Conservation (phyloP, 306 rosid species). For the Pterocarpus santalinus region DNA sequence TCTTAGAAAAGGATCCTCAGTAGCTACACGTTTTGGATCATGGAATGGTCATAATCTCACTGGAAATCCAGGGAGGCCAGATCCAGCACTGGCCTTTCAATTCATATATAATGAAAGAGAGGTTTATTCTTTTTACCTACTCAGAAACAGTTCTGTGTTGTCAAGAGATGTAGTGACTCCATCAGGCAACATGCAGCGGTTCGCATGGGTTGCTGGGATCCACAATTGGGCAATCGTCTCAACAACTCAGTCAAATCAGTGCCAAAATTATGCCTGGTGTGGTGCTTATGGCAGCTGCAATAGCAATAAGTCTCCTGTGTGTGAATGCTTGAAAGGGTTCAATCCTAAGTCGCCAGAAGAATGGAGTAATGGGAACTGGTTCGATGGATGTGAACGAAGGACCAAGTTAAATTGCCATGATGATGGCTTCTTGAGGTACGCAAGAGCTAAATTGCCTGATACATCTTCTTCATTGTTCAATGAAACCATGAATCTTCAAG, state of each 20-base stretch:
- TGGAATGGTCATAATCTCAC: constrained; percentile 21
- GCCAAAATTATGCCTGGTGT: too few species aligned
- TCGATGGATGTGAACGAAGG: constrained; percentile 8
- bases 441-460: constrained; percentile 32
- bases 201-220: neutral
- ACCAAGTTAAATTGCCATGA: constrained; percentile 1
- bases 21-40: neutral
- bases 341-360: neutral
- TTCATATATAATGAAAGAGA: neutral
- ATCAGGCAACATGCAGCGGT: neutral
- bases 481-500: neutral
- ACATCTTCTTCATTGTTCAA: constrained; percentile 38
- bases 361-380: neutral
- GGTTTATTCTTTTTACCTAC: neutral
- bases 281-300: neutral
- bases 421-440: constrained; percentile 15
- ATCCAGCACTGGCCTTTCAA: neutral
- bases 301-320: neutral
- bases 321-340: constrained; percentile 31
- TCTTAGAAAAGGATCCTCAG: neutral
- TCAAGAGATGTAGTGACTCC: neutral
- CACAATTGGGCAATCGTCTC: neutral
- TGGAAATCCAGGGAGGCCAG: neutral
- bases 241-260: too few species aligned
- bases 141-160: neutral